phyloP scores from a whole-genome alignment of 352 stramenopile genomes.

The Phytophthora meadii region DNA sequence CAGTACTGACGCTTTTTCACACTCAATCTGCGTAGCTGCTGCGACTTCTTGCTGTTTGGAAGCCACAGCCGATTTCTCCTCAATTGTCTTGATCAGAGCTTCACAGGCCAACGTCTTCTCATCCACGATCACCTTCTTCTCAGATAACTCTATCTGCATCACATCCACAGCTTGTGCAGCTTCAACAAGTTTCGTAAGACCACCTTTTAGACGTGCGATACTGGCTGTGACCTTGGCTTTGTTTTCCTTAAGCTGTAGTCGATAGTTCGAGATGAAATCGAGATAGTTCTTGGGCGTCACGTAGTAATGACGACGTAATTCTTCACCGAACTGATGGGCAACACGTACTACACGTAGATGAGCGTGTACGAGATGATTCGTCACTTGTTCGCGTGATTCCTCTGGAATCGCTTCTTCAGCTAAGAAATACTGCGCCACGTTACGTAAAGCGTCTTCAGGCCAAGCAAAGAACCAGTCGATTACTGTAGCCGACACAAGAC shows the following conservation, averaged over 20 bases:
- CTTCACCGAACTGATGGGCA: slow-evolving; percentile 91
- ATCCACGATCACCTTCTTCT: slow-evolving; percentile 96
- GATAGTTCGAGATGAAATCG: slow-evolving; percentile 96
- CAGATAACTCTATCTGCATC: slow-evolving; percentile 94
- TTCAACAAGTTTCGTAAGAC: slow-evolving; percentile 95
- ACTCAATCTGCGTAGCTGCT: slow-evolving; percentile 89
- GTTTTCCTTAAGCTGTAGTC: slow-evolving; percentile 91
- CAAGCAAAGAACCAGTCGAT: slow-evolving; percentile 98
- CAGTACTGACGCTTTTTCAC: slow-evolving; percentile 90
- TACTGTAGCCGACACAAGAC: slow-evolving; percentile 92
- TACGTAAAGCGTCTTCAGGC: slow-evolving; percentile 93
- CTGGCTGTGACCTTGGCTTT: slow-evolving; percentile 89
- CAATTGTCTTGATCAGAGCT: slow-evolving; percentile 95
- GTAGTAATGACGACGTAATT: slow-evolving; percentile 95
- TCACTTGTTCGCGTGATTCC: slow-evolving; percentile 81
- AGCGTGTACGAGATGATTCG: slow-evolving; percentile 91
- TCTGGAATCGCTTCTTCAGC: slow-evolving; percentile 92
- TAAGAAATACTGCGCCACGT: slow-evolving; percentile 94
- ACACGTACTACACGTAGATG: slow-evolving; percentile 92
- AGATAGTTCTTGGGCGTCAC: slow-evolving; percentile 98
- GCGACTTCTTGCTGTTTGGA: slow-evolving; percentile 94
- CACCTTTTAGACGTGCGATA: slow-evolving; percentile 91
- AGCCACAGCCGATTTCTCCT: slow-evolving; percentile 92
- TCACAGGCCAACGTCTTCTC: slow-evolving; percentile 94
- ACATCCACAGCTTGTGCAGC: slow-evolving; percentile 93